Evolutionary conservation across 2,329 filamentous ascomycete genomes (phyloP).

Genomic region (Penicillium vulpinum): DNA sequence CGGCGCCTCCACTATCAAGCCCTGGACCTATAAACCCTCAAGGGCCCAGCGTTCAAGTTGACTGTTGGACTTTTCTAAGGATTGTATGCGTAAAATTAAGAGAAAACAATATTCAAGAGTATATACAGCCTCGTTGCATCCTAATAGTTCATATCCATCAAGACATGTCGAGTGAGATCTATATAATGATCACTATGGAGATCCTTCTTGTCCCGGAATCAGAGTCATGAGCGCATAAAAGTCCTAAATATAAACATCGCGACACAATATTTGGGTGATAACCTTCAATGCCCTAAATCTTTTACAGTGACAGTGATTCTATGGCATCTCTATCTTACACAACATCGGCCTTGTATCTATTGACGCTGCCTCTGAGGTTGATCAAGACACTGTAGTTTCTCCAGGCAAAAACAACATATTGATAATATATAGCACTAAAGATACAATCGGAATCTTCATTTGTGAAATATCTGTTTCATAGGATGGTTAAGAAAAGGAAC

Average conservation of each 20-base stretch:
- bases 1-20: constrained; percentile 2
- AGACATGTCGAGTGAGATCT: not conserved
- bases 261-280: not conserved
- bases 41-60: too few relatives aligned
- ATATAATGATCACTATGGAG: not conserved
- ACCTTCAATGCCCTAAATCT: rapidly evolving
- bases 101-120: too few relatives aligned
- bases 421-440: too few relatives aligned
- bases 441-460: too few relatives aligned
- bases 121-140: rapidly evolving
- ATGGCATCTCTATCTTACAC: not conserved
- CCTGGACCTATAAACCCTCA: not conserved
- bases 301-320: rapidly evolving
- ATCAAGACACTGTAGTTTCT: not conserved
- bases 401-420: not conserved
- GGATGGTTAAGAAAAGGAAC: not conserved
- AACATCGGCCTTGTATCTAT: not conserved
- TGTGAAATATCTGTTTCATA: too few relatives aligned
- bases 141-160: too few relatives aligned
- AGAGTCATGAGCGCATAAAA: not conserved
- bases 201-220: not conserved
- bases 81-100: not conserved
- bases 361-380: not conserved
- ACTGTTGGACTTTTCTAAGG: not conserved
- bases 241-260: not conserved